Evolutionary conservation across 176 grass and related monocot genomes (phyloP), one percentile per base, ranked within the genome.

Genomic region (Luzula sylvatica): DNA sequence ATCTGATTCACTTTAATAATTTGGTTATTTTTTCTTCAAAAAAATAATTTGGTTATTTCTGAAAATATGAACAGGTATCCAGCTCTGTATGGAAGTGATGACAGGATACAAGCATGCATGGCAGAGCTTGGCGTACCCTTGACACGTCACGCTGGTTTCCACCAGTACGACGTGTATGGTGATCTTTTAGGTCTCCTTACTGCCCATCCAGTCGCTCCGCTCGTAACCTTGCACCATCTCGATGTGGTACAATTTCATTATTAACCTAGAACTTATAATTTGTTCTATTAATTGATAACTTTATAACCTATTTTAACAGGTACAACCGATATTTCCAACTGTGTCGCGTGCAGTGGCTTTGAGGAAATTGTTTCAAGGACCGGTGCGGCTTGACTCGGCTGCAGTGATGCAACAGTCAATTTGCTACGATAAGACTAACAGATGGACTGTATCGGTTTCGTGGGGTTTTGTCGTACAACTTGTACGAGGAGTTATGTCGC

Each of bases 101-200:
- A 96, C 54, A 85, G 90, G 24, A 86, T 96, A 70, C 85, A 96
- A 41, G 92, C 92, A 42, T 96, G 92, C 77, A 85, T 96, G 81
- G 83, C 92, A 9, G 84, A 96, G 80, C 77, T 96, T 8, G 92
- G 81, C 2, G 74, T 96, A 44, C 85, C 92, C 5, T 59, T 96
- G 12, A 89, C 85, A 1, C 71, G 85, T 1, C 84, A 96, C 71
- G 80, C 85, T 11, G 92, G 92, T 42, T 96, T 96, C 82, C 92
- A 89, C 71, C 92, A 96, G 60, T 96, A 83, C 72, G 90, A 96
- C 73, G 77, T 96, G 26, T 96, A 87, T 72, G 84, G 90, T 2
- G 80, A 89, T 74, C 70, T 89, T 38, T 74, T 88, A 18, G 90
- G 90, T 12, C 76, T 96, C 49, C 80, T 96, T 9, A 49, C 74